Percentiles rank a stretch among this genome's conserved stretches.
Evolutionary conservation across 164 flowering plant species (phyloP).

Genomic region (Saururus chinensis): DNA sequence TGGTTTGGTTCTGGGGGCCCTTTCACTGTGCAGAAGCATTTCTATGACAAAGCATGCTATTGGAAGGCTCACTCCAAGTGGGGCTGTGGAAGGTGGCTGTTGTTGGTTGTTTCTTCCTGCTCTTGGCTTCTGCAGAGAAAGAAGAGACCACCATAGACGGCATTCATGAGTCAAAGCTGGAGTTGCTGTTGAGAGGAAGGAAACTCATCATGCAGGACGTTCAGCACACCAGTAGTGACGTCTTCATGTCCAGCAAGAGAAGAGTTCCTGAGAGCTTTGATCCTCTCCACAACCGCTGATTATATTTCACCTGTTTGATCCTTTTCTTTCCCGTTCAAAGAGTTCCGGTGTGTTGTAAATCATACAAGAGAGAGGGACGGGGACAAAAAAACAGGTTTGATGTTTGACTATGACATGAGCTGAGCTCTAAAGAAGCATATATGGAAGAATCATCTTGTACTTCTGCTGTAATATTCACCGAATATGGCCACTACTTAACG

Average conservation of each 20-base stretch:
- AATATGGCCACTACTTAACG: no score
- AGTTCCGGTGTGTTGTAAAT: no score
- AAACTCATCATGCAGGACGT: neutral
- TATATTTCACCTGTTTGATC: no score
- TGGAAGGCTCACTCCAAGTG: neutral
- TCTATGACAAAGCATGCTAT: neutral
- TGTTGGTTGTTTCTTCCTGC: neutral
- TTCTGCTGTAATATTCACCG: no score
- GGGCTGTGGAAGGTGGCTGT: neutral
- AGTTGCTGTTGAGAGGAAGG: neutral
- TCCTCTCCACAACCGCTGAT: neutral
- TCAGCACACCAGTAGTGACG: neutral
- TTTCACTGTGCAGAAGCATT: neutral
- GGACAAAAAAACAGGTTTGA: no score
- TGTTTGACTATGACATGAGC: no score
- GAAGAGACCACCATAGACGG: neutral
- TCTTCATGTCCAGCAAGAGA: neutral
- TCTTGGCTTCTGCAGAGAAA: neutral
- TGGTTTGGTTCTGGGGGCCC: neutral
- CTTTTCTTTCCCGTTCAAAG: no score
- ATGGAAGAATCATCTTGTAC: no score
- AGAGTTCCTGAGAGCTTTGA: neutral
- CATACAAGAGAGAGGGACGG: no score
- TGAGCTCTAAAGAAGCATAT: no score
- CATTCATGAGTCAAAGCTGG: neutral